Evolutionary conservation across 371 early-diverging fungal genomes (phyloP).

Genomic region (Mucor saturninus): DNA sequence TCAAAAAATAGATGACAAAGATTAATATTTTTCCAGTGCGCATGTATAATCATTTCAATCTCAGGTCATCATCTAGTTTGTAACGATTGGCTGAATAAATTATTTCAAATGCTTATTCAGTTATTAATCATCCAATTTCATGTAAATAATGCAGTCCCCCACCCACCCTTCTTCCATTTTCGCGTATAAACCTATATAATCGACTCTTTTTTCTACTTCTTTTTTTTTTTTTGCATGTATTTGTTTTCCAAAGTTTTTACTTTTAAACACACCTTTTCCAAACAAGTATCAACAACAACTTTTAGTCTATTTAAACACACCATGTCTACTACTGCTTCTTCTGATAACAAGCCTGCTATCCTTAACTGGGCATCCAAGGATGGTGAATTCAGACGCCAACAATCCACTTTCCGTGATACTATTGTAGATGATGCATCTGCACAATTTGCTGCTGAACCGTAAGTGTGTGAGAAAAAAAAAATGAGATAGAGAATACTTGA

Average conservation of each 20-base stretch:
- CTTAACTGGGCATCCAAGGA: constrained; percentile 80
- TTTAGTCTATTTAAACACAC: constrained; percentile 9
- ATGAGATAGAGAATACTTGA: neutral
- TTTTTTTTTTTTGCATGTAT: constrained; percentile 12
- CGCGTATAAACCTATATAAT: too few relatives aligned
- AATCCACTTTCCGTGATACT: constrained; percentile 79
- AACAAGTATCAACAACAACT: constrained; percentile 1
- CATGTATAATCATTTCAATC: too few relatives aligned
- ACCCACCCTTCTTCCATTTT: too few relatives aligned
- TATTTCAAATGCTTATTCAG: constrained; percentile 2
- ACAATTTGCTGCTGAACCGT: constrained; percentile 79
- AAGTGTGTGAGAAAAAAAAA: constrained; percentile 18
- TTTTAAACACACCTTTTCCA: constrained; percentile 1
- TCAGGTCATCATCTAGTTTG: too few relatives aligned
- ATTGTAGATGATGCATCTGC: constrained; percentile 65
- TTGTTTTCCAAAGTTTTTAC: constrained; percentile 13
- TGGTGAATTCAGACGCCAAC: constrained; percentile 88
- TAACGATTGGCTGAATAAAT: too few relatives aligned
- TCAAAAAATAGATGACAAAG: too few relatives aligned
- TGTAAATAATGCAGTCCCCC: constrained; percentile 5
- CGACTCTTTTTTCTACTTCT: neutral
- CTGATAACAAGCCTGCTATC: constrained; percentile 34
- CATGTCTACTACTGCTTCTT: constrained; percentile 17
- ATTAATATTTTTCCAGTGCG: too few relatives aligned
- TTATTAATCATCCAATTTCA: neutral